Evolutionary conservation across 768 basidiomycete species (phyloP), one percentile per base, ranked within the genome.

Genomic region (Tylopilus vinaceipallidus): DNA sequence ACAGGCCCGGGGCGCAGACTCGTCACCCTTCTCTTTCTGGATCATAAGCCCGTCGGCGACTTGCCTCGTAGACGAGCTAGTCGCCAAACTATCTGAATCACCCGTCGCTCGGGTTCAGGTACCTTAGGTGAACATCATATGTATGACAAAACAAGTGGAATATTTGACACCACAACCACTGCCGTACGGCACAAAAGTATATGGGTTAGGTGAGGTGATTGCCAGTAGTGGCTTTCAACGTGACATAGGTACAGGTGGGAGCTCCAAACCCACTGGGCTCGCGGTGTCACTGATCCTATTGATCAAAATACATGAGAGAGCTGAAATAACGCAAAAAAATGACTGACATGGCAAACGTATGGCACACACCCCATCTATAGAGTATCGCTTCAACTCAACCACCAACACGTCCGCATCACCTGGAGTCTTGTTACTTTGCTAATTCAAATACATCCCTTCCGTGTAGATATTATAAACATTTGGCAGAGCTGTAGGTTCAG

Each of bases 381-480:
- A 89, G 55, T 86, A 89, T 61, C 81, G 85, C n/a, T 83, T 76
- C 67, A 71, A 84, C 50, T 54, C 69, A 19, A 67, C 66, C 2
- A 76, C 79, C 1, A 71, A 74, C 30, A 75, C 60, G 6, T 80
- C 84, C 1, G 71, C 75, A 42, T 80, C 87, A 0, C 89, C 90
- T 66, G 89, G 89, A 26, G 87, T 91, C 33, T 87, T 91, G 59
- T 64, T 89, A 17, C 74, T 86, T 52, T 86, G 77, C 83, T 83
- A 62, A 19, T 55, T 34, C 13, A 42, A 34, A 34, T 13, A 26
- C 12, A 42, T n/a, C 32, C 23, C 27, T 38, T 23, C 46, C n/a
- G 30, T 13, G n/a, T 40, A 11, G 1, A 40, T n/a, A 38, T n/a
- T 50, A 32, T 45, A 47, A 52, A 54, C 32, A 55, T 50, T 46